Base-by-base conservation (phyloP, 768 basidiomycete species). In the Lyophyllum decastes region DNA sequence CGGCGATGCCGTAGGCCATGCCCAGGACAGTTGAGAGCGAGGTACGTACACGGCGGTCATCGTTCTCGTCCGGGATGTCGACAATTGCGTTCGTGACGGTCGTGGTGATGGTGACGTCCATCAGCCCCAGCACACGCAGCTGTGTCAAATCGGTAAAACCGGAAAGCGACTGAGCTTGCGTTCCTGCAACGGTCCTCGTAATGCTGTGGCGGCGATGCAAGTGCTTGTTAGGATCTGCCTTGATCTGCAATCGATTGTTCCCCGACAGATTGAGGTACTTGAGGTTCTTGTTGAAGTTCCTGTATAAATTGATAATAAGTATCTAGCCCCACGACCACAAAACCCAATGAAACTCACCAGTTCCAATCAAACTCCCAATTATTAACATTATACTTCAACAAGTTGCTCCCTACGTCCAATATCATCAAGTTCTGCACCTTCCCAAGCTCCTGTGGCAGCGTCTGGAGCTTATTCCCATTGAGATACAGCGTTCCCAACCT, bases 321-420 rank as follows among this genome's bases (percentile, higher is more conserved):
- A 55, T 34, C 4, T 16, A 17, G 21, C 4, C 2, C 33, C 10
- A 8, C 21, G 52, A 38, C 30, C 25, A 35, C 19, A 22, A 59
- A 1, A 8, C 22, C 33, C 26, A 27, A 59, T 41, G 21, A 21
- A 34, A 75, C 85, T 49, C 62, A 96, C 96, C 97, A 98, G 70
- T 99, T 98, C 95, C 95, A 98, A 74, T 99, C 97, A 71, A 95
- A 98, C 70, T 96, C 93, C 89, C 89, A 95, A 67, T 99, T 99
- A 64, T 93, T 91, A 64, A 97, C 94, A 69, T 98, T 99, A 73
- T 98, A 98, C 81, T 91, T 93, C 72, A 99, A 78, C 52, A 86
- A 72, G 70, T 99, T 99, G 70, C 89, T 95, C 7, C 97, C 95
- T 4, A 92, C 95, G 68, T 99, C 97, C 63, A 99, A 78, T 30